Percentiles rank a stretch among this genome's conserved stretches.
Evolutionary conservation across 1,139 yeast genomes (phyloP).

Genomic region (Saccharomyces hybrid): DNA sequence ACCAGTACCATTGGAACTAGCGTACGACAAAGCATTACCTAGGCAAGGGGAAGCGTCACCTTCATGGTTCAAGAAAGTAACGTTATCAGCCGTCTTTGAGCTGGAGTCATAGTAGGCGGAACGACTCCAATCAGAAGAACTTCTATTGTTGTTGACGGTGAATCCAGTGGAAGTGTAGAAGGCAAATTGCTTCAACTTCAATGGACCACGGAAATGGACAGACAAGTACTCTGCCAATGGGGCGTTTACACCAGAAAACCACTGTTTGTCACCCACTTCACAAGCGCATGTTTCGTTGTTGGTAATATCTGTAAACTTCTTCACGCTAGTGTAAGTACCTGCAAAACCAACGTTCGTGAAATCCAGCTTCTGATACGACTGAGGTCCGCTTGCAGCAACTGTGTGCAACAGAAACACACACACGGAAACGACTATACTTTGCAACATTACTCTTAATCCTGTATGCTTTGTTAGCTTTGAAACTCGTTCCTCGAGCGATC

Average conservation of each 20-base stretch:
- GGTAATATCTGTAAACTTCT: conserved; percentile 41
- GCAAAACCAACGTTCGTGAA: conserved; percentile 58
- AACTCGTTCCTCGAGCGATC: neutral
- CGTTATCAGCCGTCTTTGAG: conserved; percentile 42
- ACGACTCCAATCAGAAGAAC: conserved; percentile 39
- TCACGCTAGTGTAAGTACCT: conserved; percentile 58
- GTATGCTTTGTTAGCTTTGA: neutral
- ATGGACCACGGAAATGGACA: conserved; percentile 78
- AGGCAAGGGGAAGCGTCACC: conserved; percentile 50
- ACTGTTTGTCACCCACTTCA: conserved; percentile 33
- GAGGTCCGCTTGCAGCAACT: conserved; percentile 4
- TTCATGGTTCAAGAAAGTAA: conserved; percentile 53
- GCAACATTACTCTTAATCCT: neutral
- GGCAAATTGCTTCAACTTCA: conserved; percentile 55
- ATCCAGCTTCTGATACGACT: conserved; percentile 38
- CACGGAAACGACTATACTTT: neutral
- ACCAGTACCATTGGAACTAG: conserved; percentile 39
- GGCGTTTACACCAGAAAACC: conserved; percentile 55
- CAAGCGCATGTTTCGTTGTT: conserved; percentile 47
- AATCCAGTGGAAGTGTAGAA: conserved; percentile 43
- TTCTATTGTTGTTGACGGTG: conserved; percentile 19
- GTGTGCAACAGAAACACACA: neutral
- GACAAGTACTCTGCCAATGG: conserved; percentile 65
- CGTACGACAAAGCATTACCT: conserved; percentile 56
- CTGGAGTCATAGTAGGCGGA: conserved; percentile 39